phyloP scores from a whole-genome alignment of 805 yeast species.

The Cyberlindnera euphorbiiphila region DNA sequence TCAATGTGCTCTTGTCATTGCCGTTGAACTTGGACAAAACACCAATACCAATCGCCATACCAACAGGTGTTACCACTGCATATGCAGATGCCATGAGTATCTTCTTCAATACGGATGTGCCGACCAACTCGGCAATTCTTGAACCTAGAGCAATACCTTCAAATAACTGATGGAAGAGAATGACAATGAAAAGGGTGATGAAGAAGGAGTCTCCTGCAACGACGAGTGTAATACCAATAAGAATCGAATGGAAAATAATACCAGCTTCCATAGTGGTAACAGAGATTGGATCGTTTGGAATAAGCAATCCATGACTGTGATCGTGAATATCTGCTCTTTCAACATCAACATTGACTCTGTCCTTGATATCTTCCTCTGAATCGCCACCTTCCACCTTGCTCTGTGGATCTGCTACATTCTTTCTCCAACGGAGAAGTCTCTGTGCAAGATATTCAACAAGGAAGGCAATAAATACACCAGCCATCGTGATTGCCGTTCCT shows the following conservation, averaged over 20 bases:
- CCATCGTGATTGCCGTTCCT: constrained; percentile 20
- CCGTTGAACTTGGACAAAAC: constrained; percentile 58
- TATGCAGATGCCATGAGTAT: constrained; percentile 47
- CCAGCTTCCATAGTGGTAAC: constrained; percentile 68
- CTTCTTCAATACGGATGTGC: constrained; percentile 40
- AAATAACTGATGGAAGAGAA: constrained; percentile 69
- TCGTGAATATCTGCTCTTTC: constrained; percentile 3
- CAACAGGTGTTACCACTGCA: constrained; percentile 62
- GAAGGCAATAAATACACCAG: constrained; percentile 20
- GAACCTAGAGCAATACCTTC: constrained; percentile 86
- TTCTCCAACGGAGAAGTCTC: constrained; percentile 9
- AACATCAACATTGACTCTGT: too few relatives aligned
- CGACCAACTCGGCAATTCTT: constrained; percentile 49
- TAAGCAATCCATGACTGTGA: constrained; percentile 5
- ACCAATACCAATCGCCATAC: constrained; percentile 74
- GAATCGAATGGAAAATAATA: constrained; percentile 72
- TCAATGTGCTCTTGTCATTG: constrained; percentile 50
- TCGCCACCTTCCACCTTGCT: too few relatives aligned
- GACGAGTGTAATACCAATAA: constrained; percentile 72
- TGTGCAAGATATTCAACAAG: constrained; percentile 16
- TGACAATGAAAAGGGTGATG: constrained; percentile 58
- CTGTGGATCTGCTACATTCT: too few relatives aligned
- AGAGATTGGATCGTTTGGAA: constrained; percentile 17
- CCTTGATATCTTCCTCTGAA: neutral
- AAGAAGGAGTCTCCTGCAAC: constrained; percentile 68